Evolutionary conservation across 1,284 basidiomycete species (phyloP).

Genomic region (Ceratobasidium sp.): DNA sequence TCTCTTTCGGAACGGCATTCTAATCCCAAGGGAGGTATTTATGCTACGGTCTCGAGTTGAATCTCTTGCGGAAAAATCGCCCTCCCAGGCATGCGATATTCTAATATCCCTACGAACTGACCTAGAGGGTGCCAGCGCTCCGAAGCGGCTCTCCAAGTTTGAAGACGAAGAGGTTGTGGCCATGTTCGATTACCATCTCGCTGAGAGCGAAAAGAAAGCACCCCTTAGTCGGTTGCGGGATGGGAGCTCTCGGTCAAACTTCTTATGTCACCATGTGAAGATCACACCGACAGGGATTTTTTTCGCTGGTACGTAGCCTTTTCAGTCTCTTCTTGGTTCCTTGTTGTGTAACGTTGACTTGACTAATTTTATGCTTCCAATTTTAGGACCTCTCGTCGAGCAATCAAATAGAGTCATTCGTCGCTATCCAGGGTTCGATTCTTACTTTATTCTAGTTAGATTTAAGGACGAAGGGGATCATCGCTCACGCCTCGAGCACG

Average conservation of each 20-base stretch:
- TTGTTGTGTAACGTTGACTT: background rate
- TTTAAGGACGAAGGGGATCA: constrained; percentile 45
- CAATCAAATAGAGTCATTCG: constrained; percentile 47
- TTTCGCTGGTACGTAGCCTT: constrained; percentile 17
- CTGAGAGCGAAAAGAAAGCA: background rate
- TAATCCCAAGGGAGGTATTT: constrained; percentile 42
- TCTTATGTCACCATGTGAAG: constrained; percentile 34
- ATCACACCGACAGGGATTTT: constrained; percentile 40
- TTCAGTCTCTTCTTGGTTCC: background rate
- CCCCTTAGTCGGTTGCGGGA: background rate
- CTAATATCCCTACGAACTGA: constrained; percentile 3
- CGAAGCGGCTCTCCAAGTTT: background rate
- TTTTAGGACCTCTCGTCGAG: constrained; percentile 43
- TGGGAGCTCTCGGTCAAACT: background rate
- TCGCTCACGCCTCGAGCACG: constrained; percentile 36
- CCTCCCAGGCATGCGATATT: constrained; percentile 1
- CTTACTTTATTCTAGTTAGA: constrained; percentile 45
- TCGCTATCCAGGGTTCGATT: constrained; percentile 34
- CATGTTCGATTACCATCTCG: background rate
- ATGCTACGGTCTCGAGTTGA: constrained; percentile 5
- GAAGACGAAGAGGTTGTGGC: constrained; percentile 18
- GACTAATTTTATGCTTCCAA: background rate
- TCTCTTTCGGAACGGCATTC: constrained; percentile 30
- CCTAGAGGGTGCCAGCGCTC: background rate
- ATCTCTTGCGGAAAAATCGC: background rate